These are phyloP conservation scores for Theileria parva DNA, from an alignment of 169 alveolate species.

Conservation along the genomic window DNA sequence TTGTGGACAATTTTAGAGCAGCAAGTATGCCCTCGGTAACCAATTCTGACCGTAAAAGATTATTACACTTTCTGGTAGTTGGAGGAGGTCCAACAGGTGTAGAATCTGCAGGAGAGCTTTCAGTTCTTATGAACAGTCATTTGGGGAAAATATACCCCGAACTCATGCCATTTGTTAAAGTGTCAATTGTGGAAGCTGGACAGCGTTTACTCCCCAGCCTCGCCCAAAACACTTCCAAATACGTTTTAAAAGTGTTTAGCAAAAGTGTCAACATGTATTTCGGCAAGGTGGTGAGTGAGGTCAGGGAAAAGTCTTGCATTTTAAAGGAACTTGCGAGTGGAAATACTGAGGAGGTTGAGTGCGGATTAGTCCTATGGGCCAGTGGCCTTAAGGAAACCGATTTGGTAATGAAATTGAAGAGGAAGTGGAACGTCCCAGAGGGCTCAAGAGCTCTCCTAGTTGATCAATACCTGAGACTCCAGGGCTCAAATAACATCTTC, in stretches of 20 bases:
- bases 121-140: constrained; percentile 64
- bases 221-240: constrained; percentile 61
- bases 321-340: constrained; percentile 65
- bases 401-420: constrained; percentile 22
- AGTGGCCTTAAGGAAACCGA: constrained; percentile 75
- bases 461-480: constrained; percentile 64
- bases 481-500: constrained; percentile 63
- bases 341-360: constrained; percentile 46
- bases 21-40: constrained; percentile 52
- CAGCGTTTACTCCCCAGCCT: constrained; percentile 69
- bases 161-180: constrained; percentile 54
- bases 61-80: constrained; percentile 70
- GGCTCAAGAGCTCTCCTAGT: constrained; percentile 65
- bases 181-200: constrained; percentile 75
- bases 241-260: constrained; percentile 43
- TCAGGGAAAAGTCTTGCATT: constrained; percentile 48
- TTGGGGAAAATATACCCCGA: constrained; percentile 45
- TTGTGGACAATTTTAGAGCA: constrained; percentile 55
- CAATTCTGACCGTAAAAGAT: constrained; percentile 43
- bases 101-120: constrained; percentile 74
- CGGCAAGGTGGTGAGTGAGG: constrained; percentile 67
- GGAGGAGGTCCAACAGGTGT: constrained; percentile 84
- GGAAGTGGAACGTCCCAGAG: constrained; percentile 36
- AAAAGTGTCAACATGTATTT: constrained; percentile 57
- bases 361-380: constrained; percentile 79